Percentiles rank a stretch among this genome's conserved stretches.
These are phyloP conservation scores for Fusarium tricinctum DNA, from an alignment of 2,329 filamentous ascomycete genomes.

Conservation along the genomic window DNA sequence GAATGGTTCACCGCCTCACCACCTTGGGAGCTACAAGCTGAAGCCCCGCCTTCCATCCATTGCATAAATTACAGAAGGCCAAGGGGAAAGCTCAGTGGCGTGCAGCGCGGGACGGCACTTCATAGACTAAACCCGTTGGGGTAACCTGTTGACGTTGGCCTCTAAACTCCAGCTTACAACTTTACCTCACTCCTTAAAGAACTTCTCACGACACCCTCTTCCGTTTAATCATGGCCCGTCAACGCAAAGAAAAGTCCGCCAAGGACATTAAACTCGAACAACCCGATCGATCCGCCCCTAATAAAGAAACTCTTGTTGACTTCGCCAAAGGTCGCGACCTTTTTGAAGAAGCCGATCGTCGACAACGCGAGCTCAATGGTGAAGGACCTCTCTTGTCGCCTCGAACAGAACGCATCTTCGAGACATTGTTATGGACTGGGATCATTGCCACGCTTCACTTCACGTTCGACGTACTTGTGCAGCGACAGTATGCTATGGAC, in stretches of 20 bases:
- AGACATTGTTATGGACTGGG: constrained; percentile 70
- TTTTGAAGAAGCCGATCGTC: constrained; percentile 63
- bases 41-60: constrained; percentile 6
- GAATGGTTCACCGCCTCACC: constrained; percentile 34
- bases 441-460: constrained; percentile 80
- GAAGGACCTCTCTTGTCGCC: constrained; percentile 59
- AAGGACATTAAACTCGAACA: constrained; percentile 72
- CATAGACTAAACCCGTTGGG: constrained; percentile 20
- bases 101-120: constrained; percentile 18
- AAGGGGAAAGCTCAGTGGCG: background rate
- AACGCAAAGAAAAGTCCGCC: constrained; percentile 64
- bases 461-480: constrained; percentile 82
- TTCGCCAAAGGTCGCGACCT: constrained; percentile 76
- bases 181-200: constrained; percentile 3
- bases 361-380: constrained; percentile 54
- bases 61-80: constrained; percentile 25
- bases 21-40: constrained; percentile 11
- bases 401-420: constrained; percentile 65
- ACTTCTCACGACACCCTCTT: constrained; percentile 26
- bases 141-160: constrained; percentile 36
- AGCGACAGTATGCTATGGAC: constrained; percentile 80
- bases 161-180: constrained; percentile 16
- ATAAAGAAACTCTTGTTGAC: constrained; percentile 78
- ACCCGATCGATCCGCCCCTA: constrained; percentile 75
- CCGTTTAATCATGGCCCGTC: constrained; percentile 60